Conservation (phyloP, 73 alveolate genomes). For the Breviolum minutum region DNA sequence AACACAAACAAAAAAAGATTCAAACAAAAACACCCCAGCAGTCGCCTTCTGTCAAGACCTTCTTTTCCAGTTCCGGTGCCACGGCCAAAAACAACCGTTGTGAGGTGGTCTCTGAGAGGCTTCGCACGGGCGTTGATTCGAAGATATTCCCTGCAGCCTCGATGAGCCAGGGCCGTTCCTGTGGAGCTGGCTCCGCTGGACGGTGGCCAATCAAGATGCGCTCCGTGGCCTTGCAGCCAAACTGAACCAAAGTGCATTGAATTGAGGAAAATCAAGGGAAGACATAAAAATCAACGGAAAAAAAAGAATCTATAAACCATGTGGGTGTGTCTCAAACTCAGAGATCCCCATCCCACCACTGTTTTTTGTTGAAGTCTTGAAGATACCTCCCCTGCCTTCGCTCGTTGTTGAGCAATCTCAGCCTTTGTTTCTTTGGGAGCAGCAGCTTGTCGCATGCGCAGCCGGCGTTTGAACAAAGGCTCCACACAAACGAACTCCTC, state of each 20-base stretch:
- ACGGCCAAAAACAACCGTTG: conserved; percentile 23
- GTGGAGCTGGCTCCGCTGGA: not conserved
- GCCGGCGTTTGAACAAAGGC: conserved; percentile 31
- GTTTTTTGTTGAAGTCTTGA: too few species aligned
- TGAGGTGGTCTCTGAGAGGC: conserved; percentile 11
- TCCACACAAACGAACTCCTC: conserved; percentile 26
- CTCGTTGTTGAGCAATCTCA: conserved; percentile 29
- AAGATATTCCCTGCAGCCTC: conserved; percentile 39
- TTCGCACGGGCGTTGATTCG: conserved; percentile 29
- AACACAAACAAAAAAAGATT: not conserved
- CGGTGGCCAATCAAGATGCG: conserved; percentile 23
- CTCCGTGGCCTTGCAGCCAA: conserved; percentile 30
- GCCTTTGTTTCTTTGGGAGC: conserved; percentile 42
- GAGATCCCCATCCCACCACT: not conserved
- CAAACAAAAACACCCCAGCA: not conserved
- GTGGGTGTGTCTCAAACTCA: too few species aligned
- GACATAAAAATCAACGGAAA: too few species aligned
- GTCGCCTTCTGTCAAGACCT: conserved; percentile 20
- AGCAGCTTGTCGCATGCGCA: conserved; percentile 34
- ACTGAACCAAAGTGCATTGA: not conserved
- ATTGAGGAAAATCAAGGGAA: too few species aligned
- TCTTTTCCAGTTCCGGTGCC: conserved; percentile 45
- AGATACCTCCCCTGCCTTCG: not conserved
- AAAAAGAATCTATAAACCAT: too few species aligned
- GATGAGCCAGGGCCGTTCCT: conserved; percentile 26